Evolutionary conservation across 164 flowering plant genomes (phyloP).

Genomic region (Magnolia changhungtana): DNA sequence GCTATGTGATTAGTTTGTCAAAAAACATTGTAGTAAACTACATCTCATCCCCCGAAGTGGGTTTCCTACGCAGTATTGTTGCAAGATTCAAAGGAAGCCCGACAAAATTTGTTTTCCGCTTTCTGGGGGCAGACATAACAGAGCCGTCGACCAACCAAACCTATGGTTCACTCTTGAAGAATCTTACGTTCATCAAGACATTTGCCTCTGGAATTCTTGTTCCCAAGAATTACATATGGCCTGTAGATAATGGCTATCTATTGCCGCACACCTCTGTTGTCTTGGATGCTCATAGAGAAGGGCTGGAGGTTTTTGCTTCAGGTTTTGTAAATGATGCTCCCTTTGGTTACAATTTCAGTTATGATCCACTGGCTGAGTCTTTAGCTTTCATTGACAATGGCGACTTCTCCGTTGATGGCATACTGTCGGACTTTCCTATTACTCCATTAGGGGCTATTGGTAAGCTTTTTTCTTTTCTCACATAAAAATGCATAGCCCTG

Average conservation of each 20-base stretch:
- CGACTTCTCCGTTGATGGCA: conserved; percentile 82
- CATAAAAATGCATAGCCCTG: not conserved
- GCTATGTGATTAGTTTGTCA: conserved; percentile 47
- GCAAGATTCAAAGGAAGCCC: conserved; percentile 29
- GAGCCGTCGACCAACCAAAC: conserved; percentile 83
- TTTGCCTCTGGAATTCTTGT: conserved; percentile 89
- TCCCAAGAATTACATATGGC: conserved; percentile 86
- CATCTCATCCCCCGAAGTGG: conserved; percentile 76
- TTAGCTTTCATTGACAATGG: conserved; percentile 69
- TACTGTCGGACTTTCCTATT: conserved; percentile 76
- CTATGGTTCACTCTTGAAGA: conserved; percentile 62
- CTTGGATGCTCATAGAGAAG: conserved; percentile 69
- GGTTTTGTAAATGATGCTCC: conserved; percentile 67
- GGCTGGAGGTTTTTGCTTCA: conserved; percentile 75
- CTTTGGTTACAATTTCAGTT: conserved; percentile 71
- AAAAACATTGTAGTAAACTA: conserved; percentile 40
- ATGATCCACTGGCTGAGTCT: conserved; percentile 71
- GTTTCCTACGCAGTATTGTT: conserved; percentile 46
- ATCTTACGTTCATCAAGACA: conserved; percentile 72
- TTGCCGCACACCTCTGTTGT: conserved; percentile 65
- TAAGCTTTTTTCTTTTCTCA: conserved; percentile 17
- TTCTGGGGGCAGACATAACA: conserved; percentile 33
- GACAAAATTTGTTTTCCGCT: conserved; percentile 70
- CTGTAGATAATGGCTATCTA: conserved; percentile 44
- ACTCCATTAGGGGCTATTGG: conserved; percentile 74